A percentile compares a stretch with the other conserved stretches of the same genome.
Evolutionary conservation across 75 land plant genomes (phyloP).

Genomic region (Pinus taeda): DNA sequence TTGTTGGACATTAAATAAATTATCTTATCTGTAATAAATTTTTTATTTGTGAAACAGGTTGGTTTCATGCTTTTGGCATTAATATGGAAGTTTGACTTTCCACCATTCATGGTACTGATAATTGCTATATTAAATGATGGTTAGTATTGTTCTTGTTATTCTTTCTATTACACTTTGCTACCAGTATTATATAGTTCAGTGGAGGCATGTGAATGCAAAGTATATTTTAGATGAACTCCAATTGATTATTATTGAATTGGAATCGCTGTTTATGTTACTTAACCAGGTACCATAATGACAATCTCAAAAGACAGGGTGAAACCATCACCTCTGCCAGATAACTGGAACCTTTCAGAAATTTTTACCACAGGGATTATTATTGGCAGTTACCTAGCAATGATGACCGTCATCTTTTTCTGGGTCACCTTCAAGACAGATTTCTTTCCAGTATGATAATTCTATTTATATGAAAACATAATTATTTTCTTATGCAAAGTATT

Average conservation of each 20-base stretch:
- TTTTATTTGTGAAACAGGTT: conserved; percentile 18
- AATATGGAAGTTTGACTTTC: conserved; percentile 50
- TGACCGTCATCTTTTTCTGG: conserved; percentile 56
- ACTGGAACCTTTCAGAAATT: conserved; percentile 63
- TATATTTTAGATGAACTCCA: not conserved
- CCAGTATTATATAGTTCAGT: not conserved
- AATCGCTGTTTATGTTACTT: not conserved
- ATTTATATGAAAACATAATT: not conserved
- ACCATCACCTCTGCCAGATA: conserved; percentile 64
- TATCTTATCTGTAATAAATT: too few relatives aligned
- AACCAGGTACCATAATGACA: conserved; percentile 66
- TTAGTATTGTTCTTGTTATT: conserved; percentile 18
- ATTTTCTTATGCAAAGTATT: not conserved
- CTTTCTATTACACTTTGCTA: not conserved
- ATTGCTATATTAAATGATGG: conserved; percentile 66
- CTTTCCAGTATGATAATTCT: conserved; percentile 26
- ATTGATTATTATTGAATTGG: not conserved
- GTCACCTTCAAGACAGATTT: conserved; percentile 41
- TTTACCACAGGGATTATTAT: conserved; percentile 56
- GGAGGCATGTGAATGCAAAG: not conserved
- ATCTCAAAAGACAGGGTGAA: conserved; percentile 65
- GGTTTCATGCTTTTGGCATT: conserved; percentile 45
- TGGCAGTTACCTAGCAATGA: conserved; percentile 50
- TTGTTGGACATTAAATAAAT: too few relatives aligned
- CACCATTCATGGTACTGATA: conserved; percentile 62